Conservation (phyloP, 106 monocot genomes). For the Allium cepa region DNA sequence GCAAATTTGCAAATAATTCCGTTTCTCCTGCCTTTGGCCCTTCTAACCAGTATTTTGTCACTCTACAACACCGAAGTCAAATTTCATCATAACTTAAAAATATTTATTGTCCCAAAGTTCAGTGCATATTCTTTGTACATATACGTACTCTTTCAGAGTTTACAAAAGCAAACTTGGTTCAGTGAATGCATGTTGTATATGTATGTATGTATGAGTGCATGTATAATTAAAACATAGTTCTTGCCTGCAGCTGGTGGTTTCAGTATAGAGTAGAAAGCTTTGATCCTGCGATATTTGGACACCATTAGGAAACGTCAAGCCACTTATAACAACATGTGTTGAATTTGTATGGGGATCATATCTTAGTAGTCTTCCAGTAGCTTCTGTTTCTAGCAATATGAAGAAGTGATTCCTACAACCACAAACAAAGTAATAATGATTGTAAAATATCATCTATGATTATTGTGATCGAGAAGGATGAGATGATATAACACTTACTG, state of each 20-base stretch:
- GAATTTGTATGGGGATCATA: slow-evolving; percentile 51
- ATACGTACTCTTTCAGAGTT: too few relatives aligned
- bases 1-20: slow-evolving; percentile 75
- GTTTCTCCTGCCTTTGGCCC: slow-evolving; percentile 35
- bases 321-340: slow-evolving; percentile 62
- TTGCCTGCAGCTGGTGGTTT: slow-evolving; percentile 87
- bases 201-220: too few relatives aligned
- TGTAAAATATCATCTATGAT: not conserved
- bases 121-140: too few relatives aligned
- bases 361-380: slow-evolving; percentile 76
- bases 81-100: too few relatives aligned
- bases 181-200: too few relatives aligned
- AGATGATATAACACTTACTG: slow-evolving; percentile 16
- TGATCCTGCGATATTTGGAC: slow-evolving; percentile 79
- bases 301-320: slow-evolving; percentile 83
- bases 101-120: too few relatives aligned
- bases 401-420: slow-evolving; percentile 58
- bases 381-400: slow-evolving; percentile 70
- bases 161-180: too few relatives aligned
- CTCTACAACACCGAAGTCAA: slow-evolving; percentile 19
- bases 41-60: slow-evolving; percentile 82
- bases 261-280: slow-evolving; percentile 75
- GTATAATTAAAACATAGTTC: not conserved
- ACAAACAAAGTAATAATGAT: not conserved
- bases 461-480: not conserved